Base-by-base conservation (phyloP, 2,329 filamentous ascomycete species). In the Botrytis medusae region DNA sequence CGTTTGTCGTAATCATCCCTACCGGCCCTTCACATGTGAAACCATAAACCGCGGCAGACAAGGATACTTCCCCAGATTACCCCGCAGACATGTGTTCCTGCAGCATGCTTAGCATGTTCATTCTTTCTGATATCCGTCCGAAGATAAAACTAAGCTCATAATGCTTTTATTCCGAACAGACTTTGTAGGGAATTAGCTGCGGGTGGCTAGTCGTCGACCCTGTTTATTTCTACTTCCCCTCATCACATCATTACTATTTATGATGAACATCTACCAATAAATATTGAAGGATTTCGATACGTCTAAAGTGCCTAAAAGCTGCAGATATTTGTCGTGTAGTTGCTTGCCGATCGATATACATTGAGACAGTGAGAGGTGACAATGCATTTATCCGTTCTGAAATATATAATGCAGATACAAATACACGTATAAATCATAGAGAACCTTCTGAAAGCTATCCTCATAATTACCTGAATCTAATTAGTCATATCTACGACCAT, bases 41-140 rank as follows among this genome's bases (percentile, higher is more conserved):
- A 22, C 40, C 61, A n/a, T 22, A 64, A 46, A 46, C 62, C 42
- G 62, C 62, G 62, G 62, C 42, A 64, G 29, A 64, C 62, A 46
- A 64, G 61, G 40, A 63, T 44, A 46, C 25, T 63, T 63, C 42
- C 42, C 42, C 42, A 64, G 62, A 63, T 25, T 64, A 64, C 62
- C 42, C 62, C 62, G 62, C 62, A 64, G 40, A 64, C 62, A 64
- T 64, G 61, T 64, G n/a, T 64, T 64, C 40, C 40, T 46, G 61
- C 40, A 64, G 40, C 16, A 44, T 64, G 4, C n/a, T 14, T 34
- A 34, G 59, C 59, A n/a, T 37, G 32, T 34, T 60, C 7, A 40
- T 46, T 22, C 40, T n/a, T 32, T 22, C 22, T 22, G 29, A 16
- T 63, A 20, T 44, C n/a, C 18, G 4, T 29, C 14, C 18, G 7